Percentiles rank a stretch among this genome's conserved stretches.
Evolutionary conservation across 2,329 filamentous ascomycete species (phyloP).

Genomic region (Sporothrix euskadiensis): DNA sequence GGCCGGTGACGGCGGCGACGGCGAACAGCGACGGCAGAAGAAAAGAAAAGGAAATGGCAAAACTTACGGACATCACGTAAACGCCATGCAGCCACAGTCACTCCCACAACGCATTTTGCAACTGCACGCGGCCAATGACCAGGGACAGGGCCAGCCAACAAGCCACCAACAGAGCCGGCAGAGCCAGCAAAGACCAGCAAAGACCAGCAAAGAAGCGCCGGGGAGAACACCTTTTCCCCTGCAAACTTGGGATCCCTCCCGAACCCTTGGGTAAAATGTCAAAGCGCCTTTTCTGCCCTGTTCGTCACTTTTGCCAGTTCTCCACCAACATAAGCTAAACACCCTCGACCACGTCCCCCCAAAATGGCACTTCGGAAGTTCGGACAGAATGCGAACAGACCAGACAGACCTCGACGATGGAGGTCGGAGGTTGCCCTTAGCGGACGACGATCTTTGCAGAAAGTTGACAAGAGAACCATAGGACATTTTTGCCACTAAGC

Average conservation of each 20-base stretch:
- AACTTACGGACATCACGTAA: neutral
- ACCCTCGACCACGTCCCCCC: neutral
- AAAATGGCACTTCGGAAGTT: neutral
- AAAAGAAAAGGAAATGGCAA: neutral
- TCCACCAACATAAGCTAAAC: neutral
- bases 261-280: conserved; percentile 17
- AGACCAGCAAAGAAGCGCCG: neutral
- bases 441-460: conserved; percentile 1
- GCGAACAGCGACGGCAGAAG: neutral
- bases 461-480: neutral
- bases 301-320: neutral
- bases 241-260: neutral
- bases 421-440: conserved; percentile 6
- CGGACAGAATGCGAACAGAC: neutral
- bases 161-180: neutral
- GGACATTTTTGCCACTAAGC: neutral
- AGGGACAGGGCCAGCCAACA: neutral
- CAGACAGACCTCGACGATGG: neutral
- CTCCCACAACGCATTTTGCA: neutral
- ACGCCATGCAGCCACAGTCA: neutral
- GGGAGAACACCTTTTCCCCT: no score
- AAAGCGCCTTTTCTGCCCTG: conserved; percentile 4
- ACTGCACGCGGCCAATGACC: neutral
- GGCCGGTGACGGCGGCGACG: neutral
- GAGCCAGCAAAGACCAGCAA: neutral